Conservation (phyloP, 345 rosid genomes). For the Leavenworthia alabamica region DNA sequence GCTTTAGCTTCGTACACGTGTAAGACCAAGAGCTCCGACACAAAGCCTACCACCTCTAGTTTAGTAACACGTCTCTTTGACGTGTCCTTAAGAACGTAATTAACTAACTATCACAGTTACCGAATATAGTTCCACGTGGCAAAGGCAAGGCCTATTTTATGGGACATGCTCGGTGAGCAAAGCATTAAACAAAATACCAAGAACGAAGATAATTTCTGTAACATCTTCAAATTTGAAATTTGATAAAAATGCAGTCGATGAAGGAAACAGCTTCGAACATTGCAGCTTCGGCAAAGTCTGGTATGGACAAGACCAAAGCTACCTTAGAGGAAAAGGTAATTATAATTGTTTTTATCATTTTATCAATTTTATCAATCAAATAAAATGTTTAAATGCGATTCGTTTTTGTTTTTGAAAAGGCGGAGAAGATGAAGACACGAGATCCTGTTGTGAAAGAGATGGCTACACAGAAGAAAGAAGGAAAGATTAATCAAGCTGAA, state of each 20-base stretch:
- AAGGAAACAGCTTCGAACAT: constrained; percentile 60
- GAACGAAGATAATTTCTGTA: not conserved
- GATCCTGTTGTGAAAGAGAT: constrained; percentile 52
- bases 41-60: constrained; percentile 25
- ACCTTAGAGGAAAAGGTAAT: constrained; percentile 57
- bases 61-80: not conserved
- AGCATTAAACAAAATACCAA: not conserved
- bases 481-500: constrained; percentile 42
- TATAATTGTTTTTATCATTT: not conserved
- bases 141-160: constrained; percentile 7
- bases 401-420: constrained; percentile 15
- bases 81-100: constrained; percentile 12
- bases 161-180: not conserved
- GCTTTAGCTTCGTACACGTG: constrained; percentile 16
- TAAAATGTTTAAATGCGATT: not conserved
- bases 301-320: constrained; percentile 74
- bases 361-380: not conserved
- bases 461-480: constrained; percentile 53
- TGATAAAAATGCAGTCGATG: constrained; percentile 36
- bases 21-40: not conserved
- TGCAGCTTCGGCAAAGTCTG: constrained; percentile 78
- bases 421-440: constrained; percentile 43
- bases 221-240: constrained; percentile 5
- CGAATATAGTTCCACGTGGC: not conserved
- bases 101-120: constrained; percentile 4